A percentile compares a stretch with the other conserved stretches of the same genome.
phyloP scores from a whole-genome alignment of 2,329 filamentous ascomycete species.

The Capronia coronata region DNA sequence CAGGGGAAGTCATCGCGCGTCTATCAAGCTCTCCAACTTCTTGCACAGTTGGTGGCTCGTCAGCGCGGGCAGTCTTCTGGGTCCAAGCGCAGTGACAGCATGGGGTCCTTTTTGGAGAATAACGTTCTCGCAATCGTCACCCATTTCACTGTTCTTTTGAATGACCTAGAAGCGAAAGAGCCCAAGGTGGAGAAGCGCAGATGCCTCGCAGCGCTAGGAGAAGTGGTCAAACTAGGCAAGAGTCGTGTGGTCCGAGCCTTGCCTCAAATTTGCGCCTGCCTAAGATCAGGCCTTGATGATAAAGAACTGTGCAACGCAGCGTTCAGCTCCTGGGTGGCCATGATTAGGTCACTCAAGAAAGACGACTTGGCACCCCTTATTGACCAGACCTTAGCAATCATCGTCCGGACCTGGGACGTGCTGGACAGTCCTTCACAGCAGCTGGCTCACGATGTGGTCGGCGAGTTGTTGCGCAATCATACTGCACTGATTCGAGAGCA shows the following conservation, averaged over 20 bases:
- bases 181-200: conserved; percentile 63
- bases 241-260: conserved; percentile 69
- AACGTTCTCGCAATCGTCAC: conserved; percentile 84
- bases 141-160: conserved; percentile 70
- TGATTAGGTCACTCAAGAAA: conserved; percentile 67
- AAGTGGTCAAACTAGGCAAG: conserved; percentile 74
- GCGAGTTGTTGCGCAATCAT: conserved; percentile 59
- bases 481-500: conserved; percentile 56
- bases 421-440: conserved; percentile 58
- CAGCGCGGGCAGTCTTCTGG: conserved; percentile 42
- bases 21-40: conserved; percentile 47
- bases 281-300: conserved; percentile 74
- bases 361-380: conserved; percentile 74
- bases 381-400: conserved; percentile 82
- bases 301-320: conserved; percentile 68
- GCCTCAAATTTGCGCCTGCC: conserved; percentile 84
- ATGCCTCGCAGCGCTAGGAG: conserved; percentile 75
- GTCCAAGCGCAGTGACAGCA: conserved; percentile 49
- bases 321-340: conserved; percentile 75
- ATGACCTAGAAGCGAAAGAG: conserved; percentile 56
- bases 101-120: conserved; percentile 70
- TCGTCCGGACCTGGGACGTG: conserved; percentile 69
- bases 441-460: conserved; percentile 57
- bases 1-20: conserved; percentile 51
- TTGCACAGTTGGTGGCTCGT: conserved; percentile 46